Percentiles rank a stretch among this genome's conserved stretches.
Evolutionary conservation across 2,329 filamentous ascomycete species (phyloP).

Genomic region (Xylaria sp.): DNA sequence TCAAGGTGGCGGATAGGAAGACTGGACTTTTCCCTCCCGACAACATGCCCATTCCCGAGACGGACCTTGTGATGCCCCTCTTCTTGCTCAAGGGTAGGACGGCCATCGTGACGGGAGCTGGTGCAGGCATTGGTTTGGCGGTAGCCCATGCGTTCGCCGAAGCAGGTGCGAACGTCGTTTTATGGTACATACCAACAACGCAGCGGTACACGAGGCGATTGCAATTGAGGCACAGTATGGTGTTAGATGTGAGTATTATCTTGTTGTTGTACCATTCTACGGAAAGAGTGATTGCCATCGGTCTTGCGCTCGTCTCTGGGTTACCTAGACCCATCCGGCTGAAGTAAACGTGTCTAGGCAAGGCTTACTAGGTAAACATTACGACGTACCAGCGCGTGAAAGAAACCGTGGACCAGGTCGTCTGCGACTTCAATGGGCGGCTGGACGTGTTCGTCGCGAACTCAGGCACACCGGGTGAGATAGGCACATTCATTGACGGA

Average conservation of each 20-base stretch:
- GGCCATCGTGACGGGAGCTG: constrained; percentile 72
- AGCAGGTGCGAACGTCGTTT: constrained; percentile 76
- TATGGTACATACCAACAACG: constrained; percentile 77
- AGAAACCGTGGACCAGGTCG: constrained; percentile 62
- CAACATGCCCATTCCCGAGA: constrained; percentile 61
- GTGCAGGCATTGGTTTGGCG: constrained; percentile 70
- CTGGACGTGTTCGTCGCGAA: constrained; percentile 85
- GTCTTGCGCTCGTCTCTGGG: not conserved
- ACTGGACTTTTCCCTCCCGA: constrained; percentile 67
- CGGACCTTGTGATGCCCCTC: constrained; percentile 68
- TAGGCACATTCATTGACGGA: constrained; percentile 75
- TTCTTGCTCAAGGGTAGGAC: constrained; percentile 78
- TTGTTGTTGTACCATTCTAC: not conserved
- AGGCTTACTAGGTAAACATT: constrained; percentile 72
- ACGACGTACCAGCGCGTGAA: constrained; percentile 64
- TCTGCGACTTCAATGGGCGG: constrained; percentile 76
- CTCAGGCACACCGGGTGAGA: constrained; percentile 78
- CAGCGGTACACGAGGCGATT: constrained; percentile 69
- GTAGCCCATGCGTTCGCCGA: constrained; percentile 74
- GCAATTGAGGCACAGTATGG: constrained; percentile 73
- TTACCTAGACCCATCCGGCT: not conserved
- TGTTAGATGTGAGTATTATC: constrained; percentile 68
- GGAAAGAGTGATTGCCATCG: too few species aligned
- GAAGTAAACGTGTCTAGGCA: constrained; percentile 54
- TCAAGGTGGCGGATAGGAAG: constrained; percentile 56